Evolutionary conservation across 306 rosid species (phyloP), one percentile per base, ranked within the genome.

Genomic region (Pterocarpus santalinus): DNA sequence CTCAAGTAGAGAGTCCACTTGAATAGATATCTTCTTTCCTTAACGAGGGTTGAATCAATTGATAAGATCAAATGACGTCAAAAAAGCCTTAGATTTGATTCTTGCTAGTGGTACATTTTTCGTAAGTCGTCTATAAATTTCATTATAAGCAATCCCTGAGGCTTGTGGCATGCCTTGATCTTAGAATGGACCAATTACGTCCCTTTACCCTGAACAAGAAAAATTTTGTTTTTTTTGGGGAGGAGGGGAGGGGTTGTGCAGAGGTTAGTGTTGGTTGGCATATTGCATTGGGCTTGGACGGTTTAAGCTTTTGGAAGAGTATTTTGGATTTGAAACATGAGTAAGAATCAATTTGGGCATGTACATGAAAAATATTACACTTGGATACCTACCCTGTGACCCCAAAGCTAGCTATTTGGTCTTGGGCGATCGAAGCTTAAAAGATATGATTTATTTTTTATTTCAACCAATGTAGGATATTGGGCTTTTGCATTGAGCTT

Each of bases 21-120:
- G 58, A 60, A 70, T 43, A 65, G 43, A 66, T 39, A 33, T 51
- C 33, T 66, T 52, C 64, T 34, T 76, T 76, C 52, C 13, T 9
- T 3, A 8, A 75, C 3, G 65, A 16, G 38, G 65, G 22, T 28
- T 36, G n/a, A 11, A 73, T 51, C 53, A 39, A 39, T 35, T 51
- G 33, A 32, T 28, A 52, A 33, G 51, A 57, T 68, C 28, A 22
- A 17, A 3, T 32, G 22, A 62, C 49, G 28, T 0, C 1, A 28
- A 43, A 30, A 63, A 39, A 15, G 9, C 33, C 47, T 41, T 38
- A 58, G 41, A 43, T 66, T 78, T 17, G 4, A 55, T 66, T 22
- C n/a, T 1, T 65, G 12, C 15, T 38, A 35, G 52, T 22, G 32
- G 3, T 58, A 22, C 10, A 12, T 55, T 36, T 16, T 73, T 73